A percentile compares a stretch with the other conserved stretches of the same genome.
These are phyloP conservation scores for Vanderwaltozyma polyspora DNA, from an alignment of 805 yeast species.

Conservation along the genomic window DNA sequence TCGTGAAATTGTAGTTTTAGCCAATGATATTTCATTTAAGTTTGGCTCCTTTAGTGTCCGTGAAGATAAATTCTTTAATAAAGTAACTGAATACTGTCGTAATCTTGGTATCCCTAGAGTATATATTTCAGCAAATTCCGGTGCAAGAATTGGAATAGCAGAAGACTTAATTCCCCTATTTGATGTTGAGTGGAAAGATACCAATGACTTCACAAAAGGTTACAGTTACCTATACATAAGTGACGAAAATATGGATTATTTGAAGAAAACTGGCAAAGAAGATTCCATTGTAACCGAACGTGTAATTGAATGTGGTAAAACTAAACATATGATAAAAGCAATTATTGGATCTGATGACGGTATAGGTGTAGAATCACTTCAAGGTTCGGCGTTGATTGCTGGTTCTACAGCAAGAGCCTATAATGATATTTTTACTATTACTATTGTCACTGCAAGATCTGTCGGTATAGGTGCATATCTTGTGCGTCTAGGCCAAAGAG, in stretches of 20 bases:
- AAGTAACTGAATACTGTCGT: conserved; percentile 87
- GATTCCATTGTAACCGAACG: conserved; percentile 63
- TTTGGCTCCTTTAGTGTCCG: conserved; percentile 98
- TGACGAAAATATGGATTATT: conserved; percentile 46
- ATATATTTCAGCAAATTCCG: conserved; percentile 94
- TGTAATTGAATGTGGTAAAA: conserved; percentile 75
- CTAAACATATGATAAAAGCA: conserved; percentile 68
- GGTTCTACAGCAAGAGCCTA: conserved; percentile 98
- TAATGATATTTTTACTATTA: conserved; percentile 92
- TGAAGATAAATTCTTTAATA: conserved; percentile 86
- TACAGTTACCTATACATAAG: conserved; percentile 80
- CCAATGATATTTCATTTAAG: conserved; percentile 94
- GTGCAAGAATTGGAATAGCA: conserved; percentile 98
- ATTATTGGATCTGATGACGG: conserved; percentile 94
- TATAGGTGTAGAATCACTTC: conserved; percentile 94
- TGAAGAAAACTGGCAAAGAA: conserved; percentile 50
- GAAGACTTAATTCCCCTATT: conserved; percentile 85
- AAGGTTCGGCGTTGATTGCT: conserved; percentile 97
- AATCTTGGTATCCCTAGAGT: conserved; percentile 88
- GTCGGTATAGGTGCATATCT: conserved; percentile 99
- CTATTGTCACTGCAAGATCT: conserved; percentile 98
- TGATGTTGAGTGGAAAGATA: conserved; percentile 88
- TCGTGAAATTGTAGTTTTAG: conserved; percentile 83
- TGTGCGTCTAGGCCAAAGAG: conserved; percentile 97
- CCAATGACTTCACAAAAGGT: conserved; percentile 66